Conservation (phyloP, 2,329 filamentous ascomycete species). For the Helotiales sp. region DNA sequence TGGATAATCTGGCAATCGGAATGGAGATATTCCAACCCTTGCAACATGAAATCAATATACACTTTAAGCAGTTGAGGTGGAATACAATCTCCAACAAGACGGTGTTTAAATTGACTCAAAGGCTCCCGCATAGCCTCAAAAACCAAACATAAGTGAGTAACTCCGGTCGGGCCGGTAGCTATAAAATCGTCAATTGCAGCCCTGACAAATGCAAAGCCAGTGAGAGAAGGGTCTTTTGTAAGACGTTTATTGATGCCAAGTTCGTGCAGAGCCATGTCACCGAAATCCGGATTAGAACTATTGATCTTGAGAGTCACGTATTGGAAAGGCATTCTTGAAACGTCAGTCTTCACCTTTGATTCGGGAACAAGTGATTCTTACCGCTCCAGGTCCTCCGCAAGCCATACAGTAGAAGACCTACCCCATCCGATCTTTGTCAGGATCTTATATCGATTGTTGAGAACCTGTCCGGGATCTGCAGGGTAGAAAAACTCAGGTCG, state of each 20-base stretch:
- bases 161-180: constrained; percentile 7
- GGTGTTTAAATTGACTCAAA: constrained; percentile 20
- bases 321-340: constrained; percentile 9
- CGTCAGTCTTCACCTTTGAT: constrained; percentile 5
- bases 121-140: constrained; percentile 25
- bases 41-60: constrained; percentile 19
- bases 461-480: constrained; percentile 15
- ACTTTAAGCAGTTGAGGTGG: constrained; percentile 23
- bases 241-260: constrained; percentile 15
- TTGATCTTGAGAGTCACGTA: constrained; percentile 19
- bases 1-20: constrained; percentile 28
- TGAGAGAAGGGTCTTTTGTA: constrained; percentile 4
- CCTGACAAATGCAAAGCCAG: constrained; percentile 19
- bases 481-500: constrained; percentile 20
- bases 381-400: constrained; percentile 19
- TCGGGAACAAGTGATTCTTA: constrained; percentile 1
- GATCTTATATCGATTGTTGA: constrained; percentile 20
- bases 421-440: constrained; percentile 24
- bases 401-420: constrained; percentile 20
- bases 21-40: constrained; percentile 28
- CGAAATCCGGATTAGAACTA: constrained; percentile 6
- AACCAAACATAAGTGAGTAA: constrained; percentile 23
- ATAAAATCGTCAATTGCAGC: constrained; percentile 16
- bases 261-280: constrained; percentile 13
- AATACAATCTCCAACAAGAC: constrained; percentile 7